Evolutionary conservation across 2,329 filamentous ascomycete species (phyloP), one percentile per base, ranked within the genome.

Genomic region (Paecilomyces variotii): DNA sequence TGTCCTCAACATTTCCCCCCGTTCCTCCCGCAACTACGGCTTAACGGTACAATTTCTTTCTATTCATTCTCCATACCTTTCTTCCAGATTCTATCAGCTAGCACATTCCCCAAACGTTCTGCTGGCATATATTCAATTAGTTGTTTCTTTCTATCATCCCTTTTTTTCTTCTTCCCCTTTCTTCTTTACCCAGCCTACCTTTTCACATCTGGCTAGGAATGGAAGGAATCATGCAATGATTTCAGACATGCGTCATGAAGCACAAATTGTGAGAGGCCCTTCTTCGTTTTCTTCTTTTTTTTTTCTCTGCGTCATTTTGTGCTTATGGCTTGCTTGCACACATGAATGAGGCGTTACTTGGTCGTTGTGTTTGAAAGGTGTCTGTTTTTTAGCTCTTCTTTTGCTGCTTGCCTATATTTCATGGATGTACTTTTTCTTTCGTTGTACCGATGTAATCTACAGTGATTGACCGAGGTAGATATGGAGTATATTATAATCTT

Each of bases 401-500:
- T 9, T 9, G 12, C n/a, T 26, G 24, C 50, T 28, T 52, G 6
- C 50, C 11, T 45, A 7, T 6, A n/a, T 45, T 45, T 19, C 39
- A 3, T 45, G 39, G 19, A 45, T 14, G n/a, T 45, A 45, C n/a
- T 45, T 24, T 45, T 19, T 45, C n/a, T 45, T 45, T 19, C 19
- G 19, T 39, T 39, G 5, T 32, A 19, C n/a, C 39, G 39, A 45
- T 45, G 39, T 45, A 45, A 45, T 45, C 39, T 45, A 45, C 39
- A 64, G 54, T 3, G 72, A 64, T 1, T 69, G 68, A 51, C 66
- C 66, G 19, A 72, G 34, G 54, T 60, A 68, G 14, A 71, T 58
- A 32, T 67, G 67, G 56, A 45, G 39, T 45, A 45, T 45, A 19
- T 19, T 9, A 19, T 19, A 45, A 9, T 14, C 14, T 6, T 24